These are phyloP conservation scores for Combretum micranthum DNA, from an alignment of 345 rosid genomes.

Conservation along the genomic window DNA sequence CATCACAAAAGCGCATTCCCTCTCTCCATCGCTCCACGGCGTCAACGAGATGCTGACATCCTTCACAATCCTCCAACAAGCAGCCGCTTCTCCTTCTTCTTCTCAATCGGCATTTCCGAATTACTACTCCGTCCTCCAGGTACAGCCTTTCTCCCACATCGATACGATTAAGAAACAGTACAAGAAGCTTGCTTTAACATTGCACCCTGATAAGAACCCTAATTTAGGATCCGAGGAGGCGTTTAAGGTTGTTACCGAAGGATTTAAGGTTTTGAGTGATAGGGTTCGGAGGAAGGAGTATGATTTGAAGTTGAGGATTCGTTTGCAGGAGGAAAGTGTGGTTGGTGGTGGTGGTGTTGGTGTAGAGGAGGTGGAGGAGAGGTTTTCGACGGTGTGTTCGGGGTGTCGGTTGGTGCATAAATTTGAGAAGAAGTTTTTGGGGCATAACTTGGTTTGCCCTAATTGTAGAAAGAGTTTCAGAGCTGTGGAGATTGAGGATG, in stretches of 20 bases:
- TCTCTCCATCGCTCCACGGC: constrained; percentile 50
- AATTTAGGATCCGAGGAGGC: constrained; percentile 72
- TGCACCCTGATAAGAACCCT: constrained; percentile 82
- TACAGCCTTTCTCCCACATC: constrained; percentile 75
- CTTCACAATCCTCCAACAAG: constrained; percentile 44
- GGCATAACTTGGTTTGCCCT: constrained; percentile 66
- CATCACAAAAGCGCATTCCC: constrained; percentile 54
- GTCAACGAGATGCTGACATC: constrained; percentile 61
- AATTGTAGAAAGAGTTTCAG: constrained; percentile 61
- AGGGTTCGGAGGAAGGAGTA: constrained; percentile 59
- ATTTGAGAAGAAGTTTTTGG: constrained; percentile 72
- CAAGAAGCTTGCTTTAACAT: constrained; percentile 55
- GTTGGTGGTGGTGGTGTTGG: constrained; percentile 8
- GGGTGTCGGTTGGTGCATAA: constrained; percentile 61
- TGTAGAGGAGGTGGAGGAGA: constrained; percentile 20
- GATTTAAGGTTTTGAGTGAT: constrained; percentile 63
- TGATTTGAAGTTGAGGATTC: constrained; percentile 64
- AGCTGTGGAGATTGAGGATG: constrained; percentile 54
- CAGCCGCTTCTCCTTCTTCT: constrained; percentile 18
- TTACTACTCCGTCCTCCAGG: constrained; percentile 76
- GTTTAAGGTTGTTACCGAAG: constrained; percentile 75
- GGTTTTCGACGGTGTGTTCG: constrained; percentile 63
- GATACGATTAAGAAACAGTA: constrained; percentile 59
- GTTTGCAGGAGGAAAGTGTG: constrained; percentile 54
- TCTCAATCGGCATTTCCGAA: constrained; percentile 30